These are phyloP conservation scores for Geotrichum bryndzae DNA, from an alignment of 1,139 yeast species.

Conservation along the genomic window DNA sequence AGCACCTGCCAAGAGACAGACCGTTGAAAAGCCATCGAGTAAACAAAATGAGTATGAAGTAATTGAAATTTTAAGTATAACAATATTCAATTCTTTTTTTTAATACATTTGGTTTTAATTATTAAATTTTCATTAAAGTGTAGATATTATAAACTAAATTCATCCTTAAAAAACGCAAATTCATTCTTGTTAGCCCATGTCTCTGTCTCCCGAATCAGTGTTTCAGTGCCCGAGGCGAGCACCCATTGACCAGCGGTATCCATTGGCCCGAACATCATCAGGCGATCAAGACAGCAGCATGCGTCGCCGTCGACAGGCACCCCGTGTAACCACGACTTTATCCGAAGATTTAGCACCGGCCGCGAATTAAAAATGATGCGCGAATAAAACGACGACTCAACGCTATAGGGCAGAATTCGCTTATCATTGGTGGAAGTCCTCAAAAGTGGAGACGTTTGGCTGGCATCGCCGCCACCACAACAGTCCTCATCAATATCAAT, in stretches of 20 bases:
- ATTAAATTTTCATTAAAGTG: not conserved
- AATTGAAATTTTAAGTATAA: not conserved
- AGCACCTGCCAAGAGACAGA: too few species aligned
- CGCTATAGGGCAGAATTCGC: not conserved
- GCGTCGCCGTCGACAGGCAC: slow-evolving; percentile 31
- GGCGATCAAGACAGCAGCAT: slow-evolving; percentile 34
- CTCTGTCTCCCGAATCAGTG: slow-evolving; percentile 67
- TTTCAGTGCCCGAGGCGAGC: slow-evolving; percentile 79
- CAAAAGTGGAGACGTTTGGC: slow-evolving; percentile 5
- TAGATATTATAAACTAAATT: slow-evolving; percentile 52
- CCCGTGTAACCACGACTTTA: slow-evolving; percentile 38
- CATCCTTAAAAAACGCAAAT: slow-evolving; percentile 78
- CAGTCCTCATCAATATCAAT: slow-evolving; percentile 13
- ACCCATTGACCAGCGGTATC: slow-evolving; percentile 69
- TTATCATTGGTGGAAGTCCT: not conserved
- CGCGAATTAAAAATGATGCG: slow-evolving; percentile 32
- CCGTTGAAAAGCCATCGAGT: not conserved
- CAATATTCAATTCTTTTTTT: not conserved
- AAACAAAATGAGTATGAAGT: not conserved
- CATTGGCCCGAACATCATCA: slow-evolving; percentile 27
- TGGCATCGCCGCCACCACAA: slow-evolving; percentile 3
- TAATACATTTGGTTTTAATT: not conserved
- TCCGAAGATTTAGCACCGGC: slow-evolving; percentile 35
- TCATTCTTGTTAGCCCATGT: slow-evolving; percentile 83
- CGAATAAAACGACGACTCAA: slow-evolving; percentile 16